Evolutionary conservation across 805 yeast genomes (phyloP).

Genomic region (Pichia cabralensis): DNA sequence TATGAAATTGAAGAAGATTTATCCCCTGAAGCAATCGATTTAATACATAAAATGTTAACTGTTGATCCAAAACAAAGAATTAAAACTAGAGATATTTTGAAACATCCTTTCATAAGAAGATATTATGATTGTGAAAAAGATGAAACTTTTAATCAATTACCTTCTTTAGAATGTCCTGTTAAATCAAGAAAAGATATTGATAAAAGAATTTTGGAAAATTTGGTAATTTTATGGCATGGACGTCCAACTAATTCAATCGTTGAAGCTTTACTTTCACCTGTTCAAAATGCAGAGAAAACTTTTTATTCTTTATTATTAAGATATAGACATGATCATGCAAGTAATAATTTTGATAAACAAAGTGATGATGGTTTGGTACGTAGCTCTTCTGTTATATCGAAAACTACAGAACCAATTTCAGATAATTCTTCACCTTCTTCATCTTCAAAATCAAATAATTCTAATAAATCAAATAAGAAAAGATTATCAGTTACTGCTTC

Average conservation of each 20-base stretch:
- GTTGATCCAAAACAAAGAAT: conserved; percentile 79
- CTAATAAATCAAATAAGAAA: conserved; percentile 19
- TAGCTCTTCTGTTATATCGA: conserved; percentile 23
- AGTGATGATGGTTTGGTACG: conserved; percentile 18
- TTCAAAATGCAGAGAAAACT: conserved; percentile 28
- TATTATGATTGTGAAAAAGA: conserved; percentile 43
- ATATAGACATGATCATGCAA: conserved; percentile 27
- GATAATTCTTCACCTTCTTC: conserved; percentile 5
- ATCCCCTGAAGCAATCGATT: conserved; percentile 77
- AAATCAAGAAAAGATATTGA: conserved; percentile 37
- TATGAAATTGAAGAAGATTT: conserved; percentile 75
- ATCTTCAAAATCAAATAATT: not conserved
- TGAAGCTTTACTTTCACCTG: conserved; percentile 19
- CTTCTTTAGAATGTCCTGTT: conserved; percentile 45
- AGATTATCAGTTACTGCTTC: conserved; percentile 36
- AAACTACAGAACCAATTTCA: conserved; percentile 14
- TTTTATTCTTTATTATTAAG: conserved; percentile 28
- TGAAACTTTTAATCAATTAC: conserved; percentile 31
- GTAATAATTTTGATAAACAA: conserved; percentile 11
- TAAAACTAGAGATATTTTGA: conserved; percentile 61
- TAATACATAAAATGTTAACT: conserved; percentile 68
- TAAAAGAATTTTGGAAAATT: conserved; percentile 41
- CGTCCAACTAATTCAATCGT: conserved; percentile 30
- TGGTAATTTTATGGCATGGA: conserved; percentile 50
- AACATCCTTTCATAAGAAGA: conserved; percentile 73